Percentiles rank a stretch among this genome's conserved stretches.
phyloP scores from a whole-genome alignment of 2,329 filamentous ascomycete species.

The Cladosporium cucumerinum region DNA sequence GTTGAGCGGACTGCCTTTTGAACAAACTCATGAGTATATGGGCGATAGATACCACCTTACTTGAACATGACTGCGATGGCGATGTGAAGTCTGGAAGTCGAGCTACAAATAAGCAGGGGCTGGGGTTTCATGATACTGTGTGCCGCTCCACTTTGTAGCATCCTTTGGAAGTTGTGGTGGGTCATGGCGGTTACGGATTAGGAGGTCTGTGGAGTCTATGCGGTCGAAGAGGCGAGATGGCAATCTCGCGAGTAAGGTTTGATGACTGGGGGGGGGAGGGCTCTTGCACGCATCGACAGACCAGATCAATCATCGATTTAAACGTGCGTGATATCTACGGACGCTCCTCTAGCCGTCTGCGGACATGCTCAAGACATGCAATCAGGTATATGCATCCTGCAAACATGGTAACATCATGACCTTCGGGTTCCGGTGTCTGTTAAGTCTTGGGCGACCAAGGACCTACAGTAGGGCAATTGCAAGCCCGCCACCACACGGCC shows the following conservation, averaged over 20 bases:
- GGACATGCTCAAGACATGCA: not conserved
- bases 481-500: not conserved
- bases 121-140: not conserved
- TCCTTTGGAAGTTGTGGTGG: not conserved
- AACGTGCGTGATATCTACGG: not conserved
- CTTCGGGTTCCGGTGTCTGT: not conserved
- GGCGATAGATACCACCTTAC: too few species aligned
- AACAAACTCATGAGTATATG: too few species aligned
- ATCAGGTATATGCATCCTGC: not conserved
- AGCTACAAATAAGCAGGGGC: not conserved
- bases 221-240: not conserved
- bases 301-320: not conserved
- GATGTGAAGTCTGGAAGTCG: not conserved
- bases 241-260: constrained; percentile 6
- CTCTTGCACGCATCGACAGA: not conserved
- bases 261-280: not conserved
- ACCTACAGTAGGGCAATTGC: not conserved
- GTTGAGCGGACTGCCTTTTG: too few species aligned
- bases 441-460: not conserved
- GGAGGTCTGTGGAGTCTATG: not conserved
- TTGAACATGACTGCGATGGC: too few species aligned
- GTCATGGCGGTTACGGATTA: not conserved
- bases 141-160: not conserved
- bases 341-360: not conserved
- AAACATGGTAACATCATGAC: not conserved